Conservation (phyloP, 768 basidiomycete species). For the Lentinula aciculospora region DNA sequence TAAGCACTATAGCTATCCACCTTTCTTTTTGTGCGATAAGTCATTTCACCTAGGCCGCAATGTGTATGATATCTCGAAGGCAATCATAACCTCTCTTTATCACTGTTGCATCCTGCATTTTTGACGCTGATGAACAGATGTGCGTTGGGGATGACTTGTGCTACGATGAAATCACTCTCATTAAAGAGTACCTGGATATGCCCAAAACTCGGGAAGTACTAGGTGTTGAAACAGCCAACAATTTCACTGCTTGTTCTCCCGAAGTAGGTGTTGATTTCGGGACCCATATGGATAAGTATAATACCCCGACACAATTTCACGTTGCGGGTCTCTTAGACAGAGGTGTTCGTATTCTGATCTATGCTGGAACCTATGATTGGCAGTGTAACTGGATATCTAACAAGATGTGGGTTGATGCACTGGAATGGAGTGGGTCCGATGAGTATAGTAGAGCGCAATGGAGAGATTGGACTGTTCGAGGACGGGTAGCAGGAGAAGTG, state of each 20-base stretch:
- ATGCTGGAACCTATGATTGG: constrained; percentile 50
- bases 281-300: constrained; percentile 43
- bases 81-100: neutral
- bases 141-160: constrained; percentile 22
- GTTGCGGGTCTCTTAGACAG: constrained; percentile 68
- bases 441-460: constrained; percentile 43
- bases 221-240: constrained; percentile 39
- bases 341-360: constrained; percentile 69
- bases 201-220: constrained; percentile 37
- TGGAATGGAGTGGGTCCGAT: constrained; percentile 66
- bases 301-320: constrained; percentile 32
- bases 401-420: constrained; percentile 64
- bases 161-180: constrained; percentile 31
- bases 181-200: constrained; percentile 40
- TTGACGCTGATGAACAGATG: constrained; percentile 7
- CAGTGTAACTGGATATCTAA: constrained; percentile 80
- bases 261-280: constrained; percentile 47
- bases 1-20: constrained; percentile 18
- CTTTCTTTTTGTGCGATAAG: neutral
- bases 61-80: constrained; percentile 12
- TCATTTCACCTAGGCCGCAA: constrained; percentile 4
- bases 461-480: constrained; percentile 53
- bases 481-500: constrained; percentile 42
- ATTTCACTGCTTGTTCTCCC: constrained; percentile 54
- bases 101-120: neutral